Evolutionary conservation across 2,329 filamentous ascomycete genomes (phyloP), one percentile per base, ranked within the genome.

Genomic region (Phoma herbarum): DNA sequence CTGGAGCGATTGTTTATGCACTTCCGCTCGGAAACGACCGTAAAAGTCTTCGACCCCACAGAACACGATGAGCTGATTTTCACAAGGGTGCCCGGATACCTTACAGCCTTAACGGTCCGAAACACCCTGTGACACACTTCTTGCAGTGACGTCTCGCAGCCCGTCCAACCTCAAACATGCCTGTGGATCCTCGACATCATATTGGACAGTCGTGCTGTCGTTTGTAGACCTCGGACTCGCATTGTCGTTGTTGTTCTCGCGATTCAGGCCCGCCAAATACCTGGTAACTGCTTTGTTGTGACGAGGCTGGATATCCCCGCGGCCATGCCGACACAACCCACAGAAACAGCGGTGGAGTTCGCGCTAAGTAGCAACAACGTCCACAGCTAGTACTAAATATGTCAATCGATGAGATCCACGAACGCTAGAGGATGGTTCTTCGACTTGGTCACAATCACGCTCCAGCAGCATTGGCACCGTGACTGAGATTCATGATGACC

Each of bases 91-190:
- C 50, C 56, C 45, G 49, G 56, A 45, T 37, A 39, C 28, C 31
- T 50, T 28, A 22, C 18, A 23, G 35, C 47, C 43, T 52, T 23
- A 39, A 47, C 26, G 55, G 45, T 25, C 51, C 66, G 71, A 73
- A 74, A 73, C 71, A 62, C 56, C 43, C 62, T 72, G 64, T 52
- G 63, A 70, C 67, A 65, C 55, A 22, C 54, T 53, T 56, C 50
- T 57, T 57, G 56, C 62, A 60, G 54, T 61, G 51, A 57, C 63
- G 65, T 68, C 65, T 70, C 68, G 59, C 52, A 50, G 35, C 26
- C 58, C 46, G 56, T 23, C 37, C 22, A 45, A 46, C 52, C 35
- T 25, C 9, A 52, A 14, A 31, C 18, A 25, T 31, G 35, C 57
- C 35, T 37, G 42, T 25, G 29, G 35, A 22, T 54, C 22, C 10